Conservation (phyloP, 2,329 filamentous ascomycete species). For the Chrysosporium keratinophilum region DNA sequence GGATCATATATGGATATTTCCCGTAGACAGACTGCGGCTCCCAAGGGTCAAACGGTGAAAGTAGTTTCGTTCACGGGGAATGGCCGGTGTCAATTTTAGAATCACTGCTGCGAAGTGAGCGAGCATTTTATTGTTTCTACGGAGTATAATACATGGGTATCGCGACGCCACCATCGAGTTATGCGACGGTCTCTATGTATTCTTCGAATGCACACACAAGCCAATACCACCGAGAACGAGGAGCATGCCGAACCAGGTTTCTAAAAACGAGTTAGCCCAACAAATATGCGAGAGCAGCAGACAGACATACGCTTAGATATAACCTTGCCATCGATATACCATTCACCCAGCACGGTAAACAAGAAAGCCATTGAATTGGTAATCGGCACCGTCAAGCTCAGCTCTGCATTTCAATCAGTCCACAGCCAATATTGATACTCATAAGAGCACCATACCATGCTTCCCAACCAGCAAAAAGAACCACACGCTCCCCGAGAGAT, state of each 20-base stretch:
- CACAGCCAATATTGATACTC: neutral
- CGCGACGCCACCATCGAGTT: neutral
- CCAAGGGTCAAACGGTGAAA: too few relatives aligned
- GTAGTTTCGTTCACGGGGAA: too few relatives aligned
- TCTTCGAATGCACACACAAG: conserved; percentile 59
- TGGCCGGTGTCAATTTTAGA: too few relatives aligned
- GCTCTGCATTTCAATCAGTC: conserved; percentile 44
- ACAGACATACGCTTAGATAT: conserved; percentile 61
- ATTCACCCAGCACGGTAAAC: conserved; percentile 92
- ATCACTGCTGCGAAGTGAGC: too few relatives aligned
- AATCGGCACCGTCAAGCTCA: conserved; percentile 88
- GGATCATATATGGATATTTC: too few relatives aligned
- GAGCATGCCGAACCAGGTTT: conserved; percentile 73
- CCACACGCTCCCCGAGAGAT: conserved; percentile 89
- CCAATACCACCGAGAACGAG: conserved; percentile 71
- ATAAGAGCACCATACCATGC: conserved; percentile 53
- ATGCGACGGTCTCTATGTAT: neutral
- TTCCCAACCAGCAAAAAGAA: conserved; percentile 91
- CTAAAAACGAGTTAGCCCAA: conserved; percentile 34
- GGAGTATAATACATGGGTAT: neutral
- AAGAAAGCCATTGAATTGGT: conserved; percentile 89
- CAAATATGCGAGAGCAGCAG: neutral
- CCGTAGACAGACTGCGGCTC: too few relatives aligned
- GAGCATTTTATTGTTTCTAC: neutral
- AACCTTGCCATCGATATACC: conserved; percentile 86